Evolutionary conservation across 768 basidiomycete genomes (phyloP), one percentile per base, ranked within the genome.

Genomic region (Mycena latifolia): DNA sequence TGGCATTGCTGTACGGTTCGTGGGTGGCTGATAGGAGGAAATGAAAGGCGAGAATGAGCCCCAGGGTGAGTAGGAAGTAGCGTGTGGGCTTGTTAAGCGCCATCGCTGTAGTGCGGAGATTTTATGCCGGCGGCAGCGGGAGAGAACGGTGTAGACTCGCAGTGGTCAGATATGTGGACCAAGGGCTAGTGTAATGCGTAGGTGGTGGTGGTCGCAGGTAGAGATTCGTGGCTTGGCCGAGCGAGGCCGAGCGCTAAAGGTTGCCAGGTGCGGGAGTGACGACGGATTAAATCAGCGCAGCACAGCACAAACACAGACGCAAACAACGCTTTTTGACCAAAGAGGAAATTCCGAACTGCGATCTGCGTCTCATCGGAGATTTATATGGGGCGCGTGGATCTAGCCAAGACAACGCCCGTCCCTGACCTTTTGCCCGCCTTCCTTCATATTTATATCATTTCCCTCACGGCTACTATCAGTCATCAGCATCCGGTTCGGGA

Each of bases 21-120:
- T 86, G 85, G 0, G 86, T 84, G 74, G 86, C 78, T 66, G 78
- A 79, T 55, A 87, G 78, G 61, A 87, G 81, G 63, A 83, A 85
- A 70, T 88, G 86, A 5, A 70, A 24, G 1, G 69, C 27, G 48
- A 70, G 25, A 14, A 70, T 31, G 41, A 66, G 48, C 46, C 46
- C 60, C 12, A 70, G 58, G 22, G 29, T 25, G 14, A 66, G 33
- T 10, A 70, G 56, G 11, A 69, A 12, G 53, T 62, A 69, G 22
- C 69, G 69, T 5, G 64, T 39, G 6, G 68, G 68, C 29, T 63
- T 65, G 50, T 62, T 69, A 2, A 65, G 48, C 48, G 55, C 48
- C 55, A 57, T 52, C 39, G 37, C 37, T 39, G 27, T 45, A 25
- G 20, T 29, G 25, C 25, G 22, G 47, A 6, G 6, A 31, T 20